phyloP scores from a whole-genome alignment of 2,329 filamentous ascomycete species.

The Penicillium sp. region DNA sequence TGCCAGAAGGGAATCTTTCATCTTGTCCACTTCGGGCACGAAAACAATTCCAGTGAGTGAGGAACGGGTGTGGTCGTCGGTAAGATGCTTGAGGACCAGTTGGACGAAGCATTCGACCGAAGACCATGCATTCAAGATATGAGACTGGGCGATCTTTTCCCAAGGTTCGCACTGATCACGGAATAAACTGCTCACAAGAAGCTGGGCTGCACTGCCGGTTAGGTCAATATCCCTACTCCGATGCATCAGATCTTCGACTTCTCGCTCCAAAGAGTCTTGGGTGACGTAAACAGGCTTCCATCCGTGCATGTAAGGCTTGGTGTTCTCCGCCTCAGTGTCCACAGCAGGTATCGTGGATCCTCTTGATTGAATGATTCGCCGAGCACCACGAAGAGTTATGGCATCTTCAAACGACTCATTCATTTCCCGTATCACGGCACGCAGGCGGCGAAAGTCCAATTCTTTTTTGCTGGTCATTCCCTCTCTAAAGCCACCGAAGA shows the following conservation, averaged over 20 bases:
- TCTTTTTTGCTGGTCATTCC: conserved; percentile 13
- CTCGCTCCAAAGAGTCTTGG: conserved; percentile 7
- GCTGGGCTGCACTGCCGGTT: conserved; percentile 36
- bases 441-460: conserved; percentile 33
- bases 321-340: background rate
- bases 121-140: conserved; percentile 29
- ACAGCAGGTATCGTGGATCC: background rate
- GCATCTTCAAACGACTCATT: conserved; percentile 32
- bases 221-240: conserved; percentile 36
- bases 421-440: conserved; percentile 28
- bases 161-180: conserved; percentile 38
- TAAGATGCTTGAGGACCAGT: conserved; percentile 25
- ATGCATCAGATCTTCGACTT: conserved; percentile 30
- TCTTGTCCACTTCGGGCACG: conserved; percentile 23
- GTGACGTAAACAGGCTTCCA: conserved; percentile 12
- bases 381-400: conserved; percentile 12
- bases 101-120: conserved; percentile 22
- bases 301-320: conserved; percentile 16
- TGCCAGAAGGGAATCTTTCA: conserved; percentile 17
- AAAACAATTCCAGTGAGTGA: conserved; percentile 35
- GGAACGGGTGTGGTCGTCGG: conserved; percentile 21
- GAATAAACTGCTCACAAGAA: conserved; percentile 37
- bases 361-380: conserved; percentile 7
- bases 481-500: background rate
- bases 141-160: conserved; percentile 27